phyloP scores from a whole-genome alignment of 2,329 filamentous ascomycete genomes.

The Xylaria hypoxylon region DNA sequence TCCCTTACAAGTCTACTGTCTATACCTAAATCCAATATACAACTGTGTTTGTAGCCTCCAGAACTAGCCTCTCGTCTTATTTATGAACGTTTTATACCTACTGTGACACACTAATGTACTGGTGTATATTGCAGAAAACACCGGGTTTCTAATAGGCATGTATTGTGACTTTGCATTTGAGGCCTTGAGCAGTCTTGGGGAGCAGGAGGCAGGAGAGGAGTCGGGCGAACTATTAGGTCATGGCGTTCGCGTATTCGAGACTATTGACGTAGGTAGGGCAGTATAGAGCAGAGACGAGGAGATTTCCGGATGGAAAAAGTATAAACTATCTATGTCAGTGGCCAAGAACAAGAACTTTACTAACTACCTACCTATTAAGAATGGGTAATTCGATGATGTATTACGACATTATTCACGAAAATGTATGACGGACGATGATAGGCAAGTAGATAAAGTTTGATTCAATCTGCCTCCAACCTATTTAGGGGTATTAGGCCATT shows the following conservation, averaged over 20 bases:
- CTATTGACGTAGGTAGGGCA: no score
- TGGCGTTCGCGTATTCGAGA: no score
- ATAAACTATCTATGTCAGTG: background rate
- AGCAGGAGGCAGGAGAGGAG: background rate
- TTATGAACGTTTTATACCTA: background rate
- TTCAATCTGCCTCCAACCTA: background rate
- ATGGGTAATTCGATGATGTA: no score
- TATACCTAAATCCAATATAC: conserved; percentile 25
- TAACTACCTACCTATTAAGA: no score
- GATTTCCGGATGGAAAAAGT: no score
- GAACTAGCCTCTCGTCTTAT: background rate
- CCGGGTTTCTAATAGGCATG: no score
- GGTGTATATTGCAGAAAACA: background rate
- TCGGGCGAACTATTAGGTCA: no score
- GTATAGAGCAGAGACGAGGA: no score
- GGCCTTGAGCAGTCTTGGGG: background rate
- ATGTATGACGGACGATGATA: background rate
- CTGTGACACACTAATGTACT: no score
- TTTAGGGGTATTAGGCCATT: background rate
- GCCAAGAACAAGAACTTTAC: background rate
- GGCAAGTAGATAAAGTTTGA: background rate
- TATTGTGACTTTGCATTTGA: background rate
- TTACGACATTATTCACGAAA: background rate
- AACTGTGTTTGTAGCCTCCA: conserved; percentile 18
- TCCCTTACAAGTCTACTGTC: conserved; percentile 14